Conservation (phyloP, 1,139 yeast species). For the Hemisphaericaspora xylanilytica region DNA sequence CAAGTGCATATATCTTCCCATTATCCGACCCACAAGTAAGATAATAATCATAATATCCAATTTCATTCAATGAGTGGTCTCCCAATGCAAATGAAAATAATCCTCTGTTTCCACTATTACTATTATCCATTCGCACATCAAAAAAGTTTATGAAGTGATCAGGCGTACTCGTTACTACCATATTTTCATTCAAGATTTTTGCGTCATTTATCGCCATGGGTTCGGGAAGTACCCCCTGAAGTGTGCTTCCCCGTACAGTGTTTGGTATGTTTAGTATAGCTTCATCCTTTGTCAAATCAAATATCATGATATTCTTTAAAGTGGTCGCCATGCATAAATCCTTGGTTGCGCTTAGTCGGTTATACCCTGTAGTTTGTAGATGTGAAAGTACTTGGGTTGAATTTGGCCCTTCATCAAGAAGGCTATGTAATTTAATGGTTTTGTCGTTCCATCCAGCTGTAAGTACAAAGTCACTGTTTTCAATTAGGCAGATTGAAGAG, state of each 20-base stretch:
- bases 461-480: slow-evolving; percentile 17
- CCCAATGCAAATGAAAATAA: not conserved
- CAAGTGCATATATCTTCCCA: slow-evolving; percentile 26
- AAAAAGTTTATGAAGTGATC: slow-evolving; percentile 11
- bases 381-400: not conserved
- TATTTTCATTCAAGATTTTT: slow-evolving; percentile 13
- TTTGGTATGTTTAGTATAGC: slow-evolving; percentile 6
- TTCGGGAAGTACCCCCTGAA: not conserved
- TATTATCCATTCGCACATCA: slow-evolving; percentile 11
- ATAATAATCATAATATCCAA: slow-evolving; percentile 4
- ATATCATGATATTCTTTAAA: slow-evolving; percentile 11
- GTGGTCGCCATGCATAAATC: not conserved
- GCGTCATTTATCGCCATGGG: slow-evolving; percentile 13
- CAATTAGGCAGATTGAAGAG: slow-evolving; percentile 18
- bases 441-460: slow-evolving; percentile 24
- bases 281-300: slow-evolving; percentile 19
- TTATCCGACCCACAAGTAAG: slow-evolving; percentile 16
- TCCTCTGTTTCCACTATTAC: not conserved
- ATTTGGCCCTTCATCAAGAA: not conserved
- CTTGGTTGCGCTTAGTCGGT: not conserved
- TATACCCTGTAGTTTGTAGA: not conserved
- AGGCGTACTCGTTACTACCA: slow-evolving; percentile 25
- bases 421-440: slow-evolving; percentile 12
- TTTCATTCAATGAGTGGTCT: not conserved
- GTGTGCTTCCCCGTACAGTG: too few species aligned